Percentiles rank a stretch among this genome's conserved stretches.
These are phyloP conservation scores for Solanum gandarillasii DNA, from an alignment of 257 asterid species.

Conservation along the genomic window DNA sequence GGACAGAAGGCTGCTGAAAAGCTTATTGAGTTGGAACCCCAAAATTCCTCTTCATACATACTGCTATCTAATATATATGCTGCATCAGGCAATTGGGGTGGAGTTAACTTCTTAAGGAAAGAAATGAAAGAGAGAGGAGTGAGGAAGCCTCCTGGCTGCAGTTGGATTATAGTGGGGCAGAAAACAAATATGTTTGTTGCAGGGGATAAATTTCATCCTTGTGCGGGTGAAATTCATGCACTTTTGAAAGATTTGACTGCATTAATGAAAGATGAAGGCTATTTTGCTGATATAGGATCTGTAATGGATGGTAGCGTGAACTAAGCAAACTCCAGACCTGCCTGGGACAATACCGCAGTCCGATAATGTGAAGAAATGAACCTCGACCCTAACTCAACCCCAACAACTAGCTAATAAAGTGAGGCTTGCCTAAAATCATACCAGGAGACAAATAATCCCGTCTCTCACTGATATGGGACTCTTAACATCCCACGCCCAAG, in stretches of 20 bases:
- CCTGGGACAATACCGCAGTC: neutral
- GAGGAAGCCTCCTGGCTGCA: conserved; percentile 55
- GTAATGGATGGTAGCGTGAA: neutral
- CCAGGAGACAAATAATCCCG: neutral
- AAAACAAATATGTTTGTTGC: conserved; percentile 19
- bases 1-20: conserved; percentile 72
- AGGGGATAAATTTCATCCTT: conserved; percentile 23
- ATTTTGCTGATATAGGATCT: conserved; percentile 3
- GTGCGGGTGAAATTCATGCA: conserved; percentile 15
- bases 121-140: conserved; percentile 64
- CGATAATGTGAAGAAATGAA: neutral
- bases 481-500: neutral
- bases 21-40: conserved; percentile 70
- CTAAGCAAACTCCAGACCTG: neutral
- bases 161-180: conserved; percentile 36
- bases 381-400: neutral
- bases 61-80: conserved; percentile 79
- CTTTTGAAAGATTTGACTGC: conserved; percentile 19
- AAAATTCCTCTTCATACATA: conserved; percentile 56
- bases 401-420: neutral
- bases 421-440: neutral
- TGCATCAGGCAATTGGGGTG: conserved; percentile 73
- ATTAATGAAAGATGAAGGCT: conserved; percentile 18
- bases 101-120: conserved; percentile 47
- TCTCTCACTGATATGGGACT: neutral